phyloP scores from a whole-genome alignment of 305 asterid genomes.

The Fraxinus velutina region DNA sequence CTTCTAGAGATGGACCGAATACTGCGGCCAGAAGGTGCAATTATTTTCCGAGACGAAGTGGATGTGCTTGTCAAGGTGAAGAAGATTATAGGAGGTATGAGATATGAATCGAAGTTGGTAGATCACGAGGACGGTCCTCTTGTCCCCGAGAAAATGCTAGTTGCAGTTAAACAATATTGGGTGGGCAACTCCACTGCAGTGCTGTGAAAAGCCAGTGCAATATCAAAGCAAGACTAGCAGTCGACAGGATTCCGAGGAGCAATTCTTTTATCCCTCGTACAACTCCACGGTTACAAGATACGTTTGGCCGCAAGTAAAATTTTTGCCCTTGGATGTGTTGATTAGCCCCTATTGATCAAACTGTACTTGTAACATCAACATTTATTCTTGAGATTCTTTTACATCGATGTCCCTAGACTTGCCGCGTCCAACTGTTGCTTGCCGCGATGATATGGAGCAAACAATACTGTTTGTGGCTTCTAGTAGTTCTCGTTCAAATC shows the following conservation, averaged over 20 bases:
- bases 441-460: neutral
- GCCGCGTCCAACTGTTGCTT: neutral
- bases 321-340: conserved; percentile 21
- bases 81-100: conserved; percentile 67
- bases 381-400: conserved; percentile 20
- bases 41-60: conserved; percentile 77
- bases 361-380: conserved; percentile 41
- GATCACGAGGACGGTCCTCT: conserved; percentile 96
- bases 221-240: conserved; percentile 9
- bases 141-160: conserved; percentile 67
- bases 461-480: neutral
- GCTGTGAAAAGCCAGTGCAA: conserved; percentile 33
- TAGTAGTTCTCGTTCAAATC: neutral
- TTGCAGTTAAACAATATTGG: conserved; percentile 86
- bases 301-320: conserved; percentile 3
- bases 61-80: conserved; percentile 76
- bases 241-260: conserved; percentile 11
- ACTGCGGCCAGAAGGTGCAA: conserved; percentile 90
- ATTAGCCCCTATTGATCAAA: conserved; percentile 19
- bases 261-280: conserved; percentile 17
- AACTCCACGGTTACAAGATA: neutral
- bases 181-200: conserved; percentile 70
- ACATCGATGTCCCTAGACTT: neutral
- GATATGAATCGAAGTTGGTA: conserved; percentile 66
- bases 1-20: conserved; percentile 90